These are phyloP conservation scores for Cajanus cajan DNA, from an alignment of 306 rosid species.

Conservation along the genomic window DNA sequence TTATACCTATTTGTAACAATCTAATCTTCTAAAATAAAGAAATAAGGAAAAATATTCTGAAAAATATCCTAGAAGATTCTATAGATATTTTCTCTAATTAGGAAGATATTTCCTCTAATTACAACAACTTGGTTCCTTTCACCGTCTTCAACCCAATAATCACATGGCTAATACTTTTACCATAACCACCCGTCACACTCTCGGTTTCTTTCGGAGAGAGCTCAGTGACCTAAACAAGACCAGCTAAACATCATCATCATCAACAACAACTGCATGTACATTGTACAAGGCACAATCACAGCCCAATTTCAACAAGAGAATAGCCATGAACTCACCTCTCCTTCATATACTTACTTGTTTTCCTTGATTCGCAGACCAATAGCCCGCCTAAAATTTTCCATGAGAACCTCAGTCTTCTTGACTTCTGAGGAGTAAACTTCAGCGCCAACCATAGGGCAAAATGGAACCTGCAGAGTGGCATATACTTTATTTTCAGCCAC, in stretches of 20 bases:
- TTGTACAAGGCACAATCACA: not conserved
- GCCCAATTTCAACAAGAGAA: not conserved
- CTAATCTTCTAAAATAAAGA: too few relatives aligned
- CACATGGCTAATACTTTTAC: conserved; percentile 97
- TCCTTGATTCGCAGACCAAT: conserved; percentile 95
- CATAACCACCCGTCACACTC: conserved; percentile 91
- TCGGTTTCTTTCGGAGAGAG: conserved; percentile 95
- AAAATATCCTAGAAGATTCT: too few relatives aligned
- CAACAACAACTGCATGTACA: not conserved
- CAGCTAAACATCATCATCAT: conserved; percentile 2
- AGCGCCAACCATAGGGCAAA: conserved; percentile 98
- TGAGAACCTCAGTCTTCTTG: conserved; percentile 92
- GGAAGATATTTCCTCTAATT: too few relatives aligned
- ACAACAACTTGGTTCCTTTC: conserved; percentile 96
- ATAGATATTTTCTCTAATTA: too few relatives aligned
- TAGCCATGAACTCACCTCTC: conserved; percentile 66
- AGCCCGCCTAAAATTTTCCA: conserved; percentile 92
- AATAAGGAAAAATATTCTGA: too few relatives aligned
- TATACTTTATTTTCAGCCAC: not conserved
- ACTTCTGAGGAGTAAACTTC: conserved; percentile 97
- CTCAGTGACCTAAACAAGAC: conserved; percentile 64
- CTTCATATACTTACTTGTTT: conserved; percentile 94
- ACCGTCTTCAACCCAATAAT: conserved; percentile 92
- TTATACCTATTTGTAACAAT: too few relatives aligned
- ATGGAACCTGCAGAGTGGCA: conserved; percentile 63